phyloP scores from a whole-genome alignment of 495 filamentous ascomycete genomes.

The Articulospora tetracladia region DNA sequence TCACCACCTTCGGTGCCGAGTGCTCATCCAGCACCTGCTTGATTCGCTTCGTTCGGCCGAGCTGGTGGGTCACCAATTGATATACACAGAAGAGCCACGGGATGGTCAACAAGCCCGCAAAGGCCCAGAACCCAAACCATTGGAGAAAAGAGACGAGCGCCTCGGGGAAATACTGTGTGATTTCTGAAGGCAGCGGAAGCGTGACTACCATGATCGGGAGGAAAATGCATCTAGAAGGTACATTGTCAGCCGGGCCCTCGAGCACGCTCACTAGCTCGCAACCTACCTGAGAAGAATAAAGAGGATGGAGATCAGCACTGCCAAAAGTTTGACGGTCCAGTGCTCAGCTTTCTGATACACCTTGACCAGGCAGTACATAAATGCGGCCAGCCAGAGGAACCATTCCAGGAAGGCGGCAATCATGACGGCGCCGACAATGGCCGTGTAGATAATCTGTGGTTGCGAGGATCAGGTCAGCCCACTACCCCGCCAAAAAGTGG shows the following conservation, averaged over 20 bases:
- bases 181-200: slow-evolving; percentile 71
- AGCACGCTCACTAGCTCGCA: background rate
- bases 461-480: slow-evolving; percentile 19
- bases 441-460: slow-evolving; percentile 70
- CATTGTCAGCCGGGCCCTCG: slow-evolving; percentile 9
- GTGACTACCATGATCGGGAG: slow-evolving; percentile 94
- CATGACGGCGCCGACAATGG: slow-evolving; percentile 80
- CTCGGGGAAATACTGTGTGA: slow-evolving; percentile 67
- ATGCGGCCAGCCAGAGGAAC: slow-evolving; percentile 90
- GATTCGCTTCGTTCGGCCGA: slow-evolving; percentile 77
- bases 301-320: slow-evolving; percentile 67
- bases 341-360: slow-evolving; percentile 88
- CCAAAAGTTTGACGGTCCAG: slow-evolving; percentile 73
- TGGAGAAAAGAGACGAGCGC: slow-evolving; percentile 68
- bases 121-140: slow-evolving; percentile 97
- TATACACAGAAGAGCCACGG: slow-evolving; percentile 95
- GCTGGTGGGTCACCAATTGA: slow-evolving; percentile 77
- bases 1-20: slow-evolving; percentile 90
- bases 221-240: slow-evolving; percentile 67
- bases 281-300: slow-evolving; percentile 74
- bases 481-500: background rate
- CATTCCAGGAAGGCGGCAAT: slow-evolving; percentile 85
- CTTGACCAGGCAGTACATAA: slow-evolving; percentile 86
- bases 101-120: slow-evolving; percentile 75
- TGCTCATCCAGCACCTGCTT: slow-evolving; percentile 80